phyloP scores from a whole-genome alignment of 1,139 yeast species.

The Taphrina flavorubra region DNA sequence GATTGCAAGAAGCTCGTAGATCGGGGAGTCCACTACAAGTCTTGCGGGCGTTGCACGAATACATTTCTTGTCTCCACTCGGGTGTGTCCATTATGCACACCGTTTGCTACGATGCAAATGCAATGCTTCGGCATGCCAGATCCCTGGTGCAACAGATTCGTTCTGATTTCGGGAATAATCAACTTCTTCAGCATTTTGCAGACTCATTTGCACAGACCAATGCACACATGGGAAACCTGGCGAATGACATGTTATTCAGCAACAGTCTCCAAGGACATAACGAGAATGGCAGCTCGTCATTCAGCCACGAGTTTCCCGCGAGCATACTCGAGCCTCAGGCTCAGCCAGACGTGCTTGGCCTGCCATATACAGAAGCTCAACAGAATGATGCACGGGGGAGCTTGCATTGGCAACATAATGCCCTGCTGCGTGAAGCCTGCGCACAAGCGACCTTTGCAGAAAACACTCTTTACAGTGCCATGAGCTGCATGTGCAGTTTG shows the following conservation, averaged over 20 bases:
- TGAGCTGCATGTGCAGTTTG: neutral
- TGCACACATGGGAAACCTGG: neutral
- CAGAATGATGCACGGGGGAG: neutral
- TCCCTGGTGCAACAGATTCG: neutral
- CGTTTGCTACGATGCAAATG: neutral
- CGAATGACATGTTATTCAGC: neutral
- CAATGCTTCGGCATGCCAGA: neutral
- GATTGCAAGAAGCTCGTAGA: neutral
- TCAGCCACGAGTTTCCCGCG: neutral
- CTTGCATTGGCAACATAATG: neutral
- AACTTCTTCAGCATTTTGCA: neutral
- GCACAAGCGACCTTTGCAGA: neutral
- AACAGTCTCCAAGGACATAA: neutral
- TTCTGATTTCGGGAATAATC: neutral
- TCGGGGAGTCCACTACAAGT: neutral
- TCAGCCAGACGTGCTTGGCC: neutral
- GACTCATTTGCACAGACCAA: neutral
- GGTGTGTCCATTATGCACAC: neutral
- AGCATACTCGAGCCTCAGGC: neutral
- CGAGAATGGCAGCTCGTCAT: neutral
- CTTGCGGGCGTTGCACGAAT: neutral
- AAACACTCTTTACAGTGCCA: neutral
- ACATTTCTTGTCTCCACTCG: slow-evolving; percentile 3
- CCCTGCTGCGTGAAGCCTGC: neutral
- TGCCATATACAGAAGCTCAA: neutral